A percentile compares a stretch with the other conserved stretches of the same genome.
These are phyloP conservation scores for Pulveroboletus ravenelii DNA, from an alignment of 768 basidiomycete species.

Conservation along the genomic window DNA sequence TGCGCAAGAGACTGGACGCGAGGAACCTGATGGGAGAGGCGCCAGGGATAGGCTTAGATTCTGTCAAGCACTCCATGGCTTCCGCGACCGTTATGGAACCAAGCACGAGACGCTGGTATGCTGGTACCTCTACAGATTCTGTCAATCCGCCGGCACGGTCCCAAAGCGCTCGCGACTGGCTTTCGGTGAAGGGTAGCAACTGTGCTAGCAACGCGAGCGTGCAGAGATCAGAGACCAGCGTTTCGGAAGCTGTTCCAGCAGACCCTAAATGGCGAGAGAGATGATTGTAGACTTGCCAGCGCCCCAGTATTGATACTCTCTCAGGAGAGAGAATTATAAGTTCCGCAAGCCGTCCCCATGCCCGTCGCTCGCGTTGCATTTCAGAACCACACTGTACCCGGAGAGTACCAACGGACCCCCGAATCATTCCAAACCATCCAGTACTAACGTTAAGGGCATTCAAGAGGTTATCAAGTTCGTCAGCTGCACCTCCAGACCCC, in stretches of 20 bases:
- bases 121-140: slow-evolving; percentile 29
- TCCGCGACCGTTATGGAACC: slow-evolving; percentile 48
- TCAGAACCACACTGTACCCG: background rate
- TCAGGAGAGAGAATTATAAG: slow-evolving; percentile 35
- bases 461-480: slow-evolving; percentile 39
- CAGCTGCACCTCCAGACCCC: slow-evolving; percentile 30
- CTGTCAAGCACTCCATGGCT: slow-evolving; percentile 40
- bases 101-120: slow-evolving; percentile 55
- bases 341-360: slow-evolving; percentile 51
- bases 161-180: slow-evolving; percentile 46
- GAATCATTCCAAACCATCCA: slow-evolving; percentile 35
- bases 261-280: slow-evolving; percentile 32
- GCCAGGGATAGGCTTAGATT: slow-evolving; percentile 7
- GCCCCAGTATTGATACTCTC: slow-evolving; percentile 30
- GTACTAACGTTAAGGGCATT: slow-evolving; percentile 36
- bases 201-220: slow-evolving; percentile 56
- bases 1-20: slow-evolving; percentile 46
- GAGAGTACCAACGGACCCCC: slow-evolving; percentile 17
- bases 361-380: slow-evolving; percentile 39
- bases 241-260: slow-evolving; percentile 21
- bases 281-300: slow-evolving; percentile 52
- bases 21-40: slow-evolving; percentile 46
- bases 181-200: slow-evolving; percentile 33
- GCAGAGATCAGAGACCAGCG: slow-evolving; percentile 44
- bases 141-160: slow-evolving; percentile 27